A percentile compares a stretch with the other conserved stretches of the same genome.
phyloP scores from a whole-genome alignment of 1,284 basidiomycete species.

The Microbotryum violaceum region DNA sequence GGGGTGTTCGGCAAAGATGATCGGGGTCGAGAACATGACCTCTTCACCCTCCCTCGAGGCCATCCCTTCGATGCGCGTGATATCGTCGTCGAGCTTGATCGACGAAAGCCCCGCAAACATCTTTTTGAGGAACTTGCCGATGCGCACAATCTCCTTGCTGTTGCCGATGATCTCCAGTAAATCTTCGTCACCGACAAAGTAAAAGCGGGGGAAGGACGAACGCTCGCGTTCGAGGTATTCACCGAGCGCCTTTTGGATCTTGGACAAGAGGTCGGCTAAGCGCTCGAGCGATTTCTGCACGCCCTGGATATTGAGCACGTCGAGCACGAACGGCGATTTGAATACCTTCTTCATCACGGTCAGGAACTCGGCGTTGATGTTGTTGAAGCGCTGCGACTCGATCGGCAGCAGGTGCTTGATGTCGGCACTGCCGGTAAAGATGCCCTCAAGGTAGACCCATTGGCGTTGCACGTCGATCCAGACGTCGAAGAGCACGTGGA shows the following conservation, averaged over 20 bases:
- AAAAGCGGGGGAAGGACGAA: slow-evolving; percentile 96
- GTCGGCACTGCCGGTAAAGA: slow-evolving; percentile 97
- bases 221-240: slow-evolving; percentile 98
- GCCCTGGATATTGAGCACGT: slow-evolving; percentile 91
- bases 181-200: slow-evolving; percentile 99
- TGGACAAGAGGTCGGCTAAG: slow-evolving; percentile 87
- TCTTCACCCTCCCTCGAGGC: slow-evolving; percentile 91
- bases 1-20: slow-evolving; percentile 81
- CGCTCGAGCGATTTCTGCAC: slow-evolving; percentile 97
- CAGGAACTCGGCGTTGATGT: slow-evolving; percentile 97
- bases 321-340: slow-evolving; percentile 95
- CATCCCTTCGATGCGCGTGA: slow-evolving; percentile 81
- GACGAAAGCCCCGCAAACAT: slow-evolving; percentile 99
- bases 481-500: slow-evolving; percentile 93
- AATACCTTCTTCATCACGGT: slow-evolving; percentile 99
- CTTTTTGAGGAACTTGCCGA: slow-evolving; percentile 99
- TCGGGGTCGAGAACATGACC: slow-evolving; percentile 72
- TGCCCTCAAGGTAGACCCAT: slow-evolving; percentile 99
- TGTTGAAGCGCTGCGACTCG: slow-evolving; percentile 93
- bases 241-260: slow-evolving; percentile 98
- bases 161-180: slow-evolving; percentile 98
- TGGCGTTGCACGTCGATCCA: slow-evolving; percentile 99
- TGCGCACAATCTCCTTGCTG: slow-evolving; percentile 93
- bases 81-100: slow-evolving; percentile 71
- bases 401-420: slow-evolving; percentile 97